Evolutionary conservation across 1,284 basidiomycete genomes (phyloP), one percentile per base, ranked within the genome.

Genomic region (Fistulinella staudtii): DNA sequence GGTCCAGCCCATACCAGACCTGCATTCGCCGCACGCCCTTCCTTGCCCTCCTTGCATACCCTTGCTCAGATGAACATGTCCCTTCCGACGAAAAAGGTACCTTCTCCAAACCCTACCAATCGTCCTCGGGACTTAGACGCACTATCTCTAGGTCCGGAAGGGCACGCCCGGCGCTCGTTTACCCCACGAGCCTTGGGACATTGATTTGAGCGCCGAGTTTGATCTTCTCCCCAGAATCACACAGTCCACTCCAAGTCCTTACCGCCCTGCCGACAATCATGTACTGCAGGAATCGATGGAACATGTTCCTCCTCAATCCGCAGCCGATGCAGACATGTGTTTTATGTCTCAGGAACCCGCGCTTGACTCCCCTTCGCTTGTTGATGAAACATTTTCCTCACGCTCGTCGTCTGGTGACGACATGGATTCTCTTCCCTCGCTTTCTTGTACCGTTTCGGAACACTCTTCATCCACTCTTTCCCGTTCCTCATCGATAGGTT

Each of bases 111-210:
- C 17, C 29, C 3, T 42, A 37, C 20, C 8, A 47, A 36, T 21
- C 33, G 14, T 20, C 22, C 14, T 43, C 41, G 24, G n/a, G n/a
- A n/a, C n/a, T n/a, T n/a, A n/a, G n/a, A n/a, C 14, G 39, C 52
- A 27, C 25, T 22, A 37, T 24, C 9, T 25, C 36, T 38, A 82
- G 80, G 68, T 74, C 46, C 73, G 78, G 17, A 79, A 75, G 54
- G 80, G 80, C 8, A 72, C 68, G 10, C 75, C 79, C 8, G 80
- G 80, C n/a, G 80, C 80, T 13, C 65, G 68, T 3, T 63, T 82
- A 17, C 80, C 80, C 0, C 71, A 73, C 43, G 80, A 82, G 48
- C 80, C 80, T 35, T 82, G 80, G 80, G 67, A 79, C 31, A 50
- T 67, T 41, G 39, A 56, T 28, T 27, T 55, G 24, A 49, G 8